Conservation (phyloP, 2,329 filamentous ascomycete species). For the Fusarium sp. region DNA sequence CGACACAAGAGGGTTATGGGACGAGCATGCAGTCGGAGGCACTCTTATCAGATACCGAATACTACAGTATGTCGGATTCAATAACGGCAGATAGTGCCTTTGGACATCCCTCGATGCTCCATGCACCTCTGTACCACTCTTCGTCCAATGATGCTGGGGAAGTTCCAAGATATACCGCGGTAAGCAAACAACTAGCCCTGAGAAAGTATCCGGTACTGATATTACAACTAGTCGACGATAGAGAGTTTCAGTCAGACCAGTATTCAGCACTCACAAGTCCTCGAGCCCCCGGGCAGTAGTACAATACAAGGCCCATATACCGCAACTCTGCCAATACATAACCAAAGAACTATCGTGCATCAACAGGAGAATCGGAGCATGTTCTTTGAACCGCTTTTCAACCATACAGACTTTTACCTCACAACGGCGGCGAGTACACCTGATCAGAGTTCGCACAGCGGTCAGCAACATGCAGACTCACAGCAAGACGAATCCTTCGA, state of each 20-base stretch:
- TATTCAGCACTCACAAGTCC: neutral
- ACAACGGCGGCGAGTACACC: rapidly evolving
- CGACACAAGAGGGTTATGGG: neutral
- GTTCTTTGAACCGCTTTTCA: neutral
- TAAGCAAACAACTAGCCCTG: neutral
- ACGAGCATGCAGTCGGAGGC: neutral
- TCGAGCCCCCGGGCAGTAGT: no score
- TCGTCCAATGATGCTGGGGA: rapidly evolving
- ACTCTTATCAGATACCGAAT: neutral
- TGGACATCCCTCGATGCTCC: neutral
- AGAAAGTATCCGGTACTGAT: neutral
- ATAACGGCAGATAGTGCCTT: neutral
- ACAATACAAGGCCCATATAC: no score
- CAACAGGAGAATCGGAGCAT: neutral
- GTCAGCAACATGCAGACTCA: no score
- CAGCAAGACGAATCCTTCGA: rapidly evolving
- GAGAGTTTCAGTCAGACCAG: no score
- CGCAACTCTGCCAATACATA: rapidly evolving
- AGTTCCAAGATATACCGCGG: neutral
- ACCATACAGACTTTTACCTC: neutral
- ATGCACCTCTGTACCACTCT: rapidly evolving
- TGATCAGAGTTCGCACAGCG: neutral
- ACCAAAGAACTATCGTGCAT: rapidly evolving
- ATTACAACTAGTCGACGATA: neutral
- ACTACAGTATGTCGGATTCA: neutral